Conservation (phyloP, 2,329 filamentous ascomycete genomes). For the Cryphonectria naterciae region DNA sequence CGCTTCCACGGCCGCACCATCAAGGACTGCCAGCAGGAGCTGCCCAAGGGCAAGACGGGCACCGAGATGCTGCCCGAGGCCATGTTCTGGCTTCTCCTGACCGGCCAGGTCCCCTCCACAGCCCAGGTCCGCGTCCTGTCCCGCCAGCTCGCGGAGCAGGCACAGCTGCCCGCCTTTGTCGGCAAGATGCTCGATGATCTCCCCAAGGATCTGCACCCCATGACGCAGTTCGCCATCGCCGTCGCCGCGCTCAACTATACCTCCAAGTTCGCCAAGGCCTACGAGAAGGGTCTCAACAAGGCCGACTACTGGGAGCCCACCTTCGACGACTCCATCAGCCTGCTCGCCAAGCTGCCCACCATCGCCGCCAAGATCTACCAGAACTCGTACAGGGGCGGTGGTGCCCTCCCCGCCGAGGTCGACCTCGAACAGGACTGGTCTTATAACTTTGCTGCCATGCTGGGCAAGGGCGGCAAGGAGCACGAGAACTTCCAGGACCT, state of each 20-base stretch:
- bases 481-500: slow-evolving; percentile 96
- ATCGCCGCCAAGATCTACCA: slow-evolving; percentile 98
- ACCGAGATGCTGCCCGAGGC: slow-evolving; percentile 98
- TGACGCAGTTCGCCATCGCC: slow-evolving; percentile 96
- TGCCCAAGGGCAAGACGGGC: slow-evolving; percentile 89
- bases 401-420: slow-evolving; percentile 73
- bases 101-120: slow-evolving; percentile 85
- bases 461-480: slow-evolving; percentile 85
- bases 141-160: slow-evolving; percentile 84
- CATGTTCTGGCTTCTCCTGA: slow-evolving; percentile 99
- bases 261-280: slow-evolving; percentile 90
- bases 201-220: slow-evolving; percentile 88
- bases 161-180: slow-evolving; percentile 80
- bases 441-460: slow-evolving; percentile 97
- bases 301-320: slow-evolving; percentile 99
- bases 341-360: slow-evolving; percentile 94
- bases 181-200: slow-evolving; percentile 88
- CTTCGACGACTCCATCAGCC: slow-evolving; percentile 91
- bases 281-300: slow-evolving; percentile 89
- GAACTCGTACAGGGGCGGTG: slow-evolving; percentile 77
- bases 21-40: slow-evolving; percentile 92
- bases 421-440: slow-evolving; percentile 93
- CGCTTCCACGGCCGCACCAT: slow-evolving; percentile 98
- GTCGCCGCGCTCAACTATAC: slow-evolving; percentile 96
- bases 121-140: slow-evolving; percentile 82